Evolutionary conservation across 371 early-diverging fungal species (phyloP).

Genomic region (Lichtheimia hyalospora): DNA sequence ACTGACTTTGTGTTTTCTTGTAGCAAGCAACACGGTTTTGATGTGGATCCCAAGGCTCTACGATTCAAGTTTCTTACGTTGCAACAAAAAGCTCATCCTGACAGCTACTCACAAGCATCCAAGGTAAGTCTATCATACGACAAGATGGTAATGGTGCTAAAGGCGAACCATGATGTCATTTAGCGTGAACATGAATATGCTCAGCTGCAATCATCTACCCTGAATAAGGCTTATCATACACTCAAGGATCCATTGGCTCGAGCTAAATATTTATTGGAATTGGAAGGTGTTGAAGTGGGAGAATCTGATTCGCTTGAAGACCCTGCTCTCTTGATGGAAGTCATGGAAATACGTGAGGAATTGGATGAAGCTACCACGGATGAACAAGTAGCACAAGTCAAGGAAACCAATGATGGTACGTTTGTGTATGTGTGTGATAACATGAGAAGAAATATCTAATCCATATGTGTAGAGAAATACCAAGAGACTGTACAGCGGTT

Average conservation of each 20-base stretch:
- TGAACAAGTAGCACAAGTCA: slow-evolving; percentile 11
- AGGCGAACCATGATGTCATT: not conserved
- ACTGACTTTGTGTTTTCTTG: not conserved
- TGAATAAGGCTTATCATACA: slow-evolving; percentile 87
- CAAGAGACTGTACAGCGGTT: slow-evolving; percentile 39
- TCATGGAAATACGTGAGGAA: slow-evolving; percentile 67
- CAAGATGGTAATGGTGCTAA: not conserved
- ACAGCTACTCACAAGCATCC: slow-evolving; percentile 71
- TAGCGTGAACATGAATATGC: slow-evolving; percentile 75
- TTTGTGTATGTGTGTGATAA: not conserved
- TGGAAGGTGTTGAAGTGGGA: slow-evolving; percentile 57
- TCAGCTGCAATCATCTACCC: slow-evolving; percentile 76
- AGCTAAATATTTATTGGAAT: slow-evolving; percentile 77
- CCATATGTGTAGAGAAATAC: slow-evolving; percentile 27
- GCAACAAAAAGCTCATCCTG: slow-evolving; percentile 89
- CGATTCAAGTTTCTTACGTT: slow-evolving; percentile 66
- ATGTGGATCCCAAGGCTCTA: slow-evolving; percentile 66
- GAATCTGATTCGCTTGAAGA: slow-evolving; percentile 72
- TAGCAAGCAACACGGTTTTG: slow-evolving; percentile 59
- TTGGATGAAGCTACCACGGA: slow-evolving; percentile 35
- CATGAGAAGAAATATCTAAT: not conserved
- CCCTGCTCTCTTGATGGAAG: slow-evolving; percentile 77
- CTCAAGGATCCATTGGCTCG: slow-evolving; percentile 77
- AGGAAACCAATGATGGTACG: slow-evolving; percentile 24
- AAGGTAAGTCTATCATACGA: slow-evolving; percentile 60